A percentile compares a stretch with the other conserved stretches of the same genome.
These are phyloP conservation scores for Lenzites betulinus DNA, from an alignment of 768 basidiomycete species.

Conservation along the genomic window DNA sequence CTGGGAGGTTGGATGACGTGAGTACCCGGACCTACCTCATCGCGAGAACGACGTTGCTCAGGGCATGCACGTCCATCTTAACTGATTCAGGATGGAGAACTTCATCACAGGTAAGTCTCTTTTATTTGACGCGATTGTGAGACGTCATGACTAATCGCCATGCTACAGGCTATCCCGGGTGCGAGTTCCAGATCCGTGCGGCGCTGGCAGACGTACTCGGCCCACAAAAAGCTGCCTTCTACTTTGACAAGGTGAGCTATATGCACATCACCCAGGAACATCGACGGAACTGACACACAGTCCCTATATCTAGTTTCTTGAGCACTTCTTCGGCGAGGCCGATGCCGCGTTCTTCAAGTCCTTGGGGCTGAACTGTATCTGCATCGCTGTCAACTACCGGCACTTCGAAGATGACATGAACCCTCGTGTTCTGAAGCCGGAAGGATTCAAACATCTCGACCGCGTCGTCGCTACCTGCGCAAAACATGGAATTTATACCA, in stretches of 20 bases:
- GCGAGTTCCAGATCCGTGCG: constrained; percentile 75
- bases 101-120: constrained; percentile 57
- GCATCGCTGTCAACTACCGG: constrained; percentile 72
- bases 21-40: background rate
- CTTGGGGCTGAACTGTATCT: constrained; percentile 79
- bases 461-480: constrained; percentile 78
- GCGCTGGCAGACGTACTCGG: constrained; percentile 67
- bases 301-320: constrained; percentile 50
- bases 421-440: constrained; percentile 73
- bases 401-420: constrained; percentile 84
- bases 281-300: background rate
- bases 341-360: constrained; percentile 79
- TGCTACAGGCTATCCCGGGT: constrained; percentile 69
- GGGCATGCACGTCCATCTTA: too few species aligned
- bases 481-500: constrained; percentile 74
- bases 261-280: constrained; percentile 1
- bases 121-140: background rate
- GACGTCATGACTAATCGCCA: background rate
- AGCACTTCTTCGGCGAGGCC: constrained; percentile 70
- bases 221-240: constrained; percentile 64
- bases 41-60: too few species aligned
- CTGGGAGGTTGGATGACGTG: constrained; percentile 84
- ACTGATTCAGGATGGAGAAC: constrained; percentile 83
- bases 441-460: constrained; percentile 82
- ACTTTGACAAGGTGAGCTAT: constrained; percentile 72